Percentiles rank a stretch among this genome's conserved stretches.
Evolutionary conservation across 768 basidiomycete species (phyloP).

Genomic region (Stropharia rugosoannulata): DNA sequence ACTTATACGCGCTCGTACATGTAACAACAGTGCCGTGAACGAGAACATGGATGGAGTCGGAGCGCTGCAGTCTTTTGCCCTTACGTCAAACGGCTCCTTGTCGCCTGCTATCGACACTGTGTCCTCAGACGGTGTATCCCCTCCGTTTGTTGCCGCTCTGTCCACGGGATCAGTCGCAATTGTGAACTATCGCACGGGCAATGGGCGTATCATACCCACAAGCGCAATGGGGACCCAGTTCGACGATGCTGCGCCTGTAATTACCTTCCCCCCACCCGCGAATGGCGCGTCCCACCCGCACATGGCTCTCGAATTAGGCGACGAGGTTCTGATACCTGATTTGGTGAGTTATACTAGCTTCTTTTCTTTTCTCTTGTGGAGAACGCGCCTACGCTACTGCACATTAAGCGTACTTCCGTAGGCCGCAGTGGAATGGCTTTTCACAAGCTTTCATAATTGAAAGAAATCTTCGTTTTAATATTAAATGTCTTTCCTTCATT

Average conservation of each 20-base stretch:
- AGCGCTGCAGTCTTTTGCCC: constrained; percentile 8
- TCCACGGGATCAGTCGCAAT: constrained; percentile 60
- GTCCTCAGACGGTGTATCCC: constrained; percentile 55
- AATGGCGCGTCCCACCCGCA: constrained; percentile 60
- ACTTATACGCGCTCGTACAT: constrained; percentile 3
- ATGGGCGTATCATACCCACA: constrained; percentile 56
- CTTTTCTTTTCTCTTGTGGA: constrained; percentile 14
- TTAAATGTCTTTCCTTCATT: too few species aligned
- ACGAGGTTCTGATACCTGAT: constrained; percentile 64
- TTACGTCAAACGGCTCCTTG: constrained; percentile 53
- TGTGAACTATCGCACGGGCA: constrained; percentile 60
- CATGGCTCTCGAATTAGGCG: constrained; percentile 54
- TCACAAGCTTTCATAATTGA: too few species aligned
- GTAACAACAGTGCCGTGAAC: constrained; percentile 52
- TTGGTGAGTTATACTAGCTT: constrained; percentile 37
- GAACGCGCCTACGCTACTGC: neutral
- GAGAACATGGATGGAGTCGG: constrained; percentile 30
- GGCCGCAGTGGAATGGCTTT: too few species aligned
- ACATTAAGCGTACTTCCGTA: neutral
- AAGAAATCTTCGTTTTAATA: too few species aligned
- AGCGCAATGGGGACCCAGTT: constrained; percentile 34
- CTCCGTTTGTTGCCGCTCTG: constrained; percentile 51
- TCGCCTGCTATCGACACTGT: constrained; percentile 57
- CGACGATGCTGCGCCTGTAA: constrained; percentile 34
- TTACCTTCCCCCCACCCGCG: constrained; percentile 50